Percentiles rank a stretch among this genome's conserved stretches.
Conservation (phyloP, 306 rosid species). For the peach (Prunus persica) region DNA sequence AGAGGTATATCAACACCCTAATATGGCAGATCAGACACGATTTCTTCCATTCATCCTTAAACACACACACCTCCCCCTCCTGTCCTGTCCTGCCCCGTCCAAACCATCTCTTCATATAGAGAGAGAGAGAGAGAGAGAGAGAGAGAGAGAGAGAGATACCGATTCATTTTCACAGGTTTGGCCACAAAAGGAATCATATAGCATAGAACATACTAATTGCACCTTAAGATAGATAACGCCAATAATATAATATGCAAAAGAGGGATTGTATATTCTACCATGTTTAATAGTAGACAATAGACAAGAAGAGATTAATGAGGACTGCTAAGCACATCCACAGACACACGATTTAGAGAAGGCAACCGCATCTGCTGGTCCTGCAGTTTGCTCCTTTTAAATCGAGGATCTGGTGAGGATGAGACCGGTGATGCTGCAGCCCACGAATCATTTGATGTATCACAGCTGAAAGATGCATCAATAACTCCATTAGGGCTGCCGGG, state of each 20-base stretch:
- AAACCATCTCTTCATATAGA: conserved; percentile 15
- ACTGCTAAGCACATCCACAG: conserved; percentile 51
- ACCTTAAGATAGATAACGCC: conserved; percentile 33
- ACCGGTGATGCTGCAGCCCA: conserved; percentile 49
- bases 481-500: conserved; percentile 63
- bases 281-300: conserved; percentile 43
- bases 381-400: conserved; percentile 50
- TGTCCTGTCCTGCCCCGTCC: background rate
- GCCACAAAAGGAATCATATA: conserved; percentile 37
- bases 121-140: background rate
- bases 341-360: conserved; percentile 44
- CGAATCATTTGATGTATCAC: conserved; percentile 62
- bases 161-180: conserved; percentile 36
- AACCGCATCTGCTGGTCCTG: conserved; percentile 67
- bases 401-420: conserved; percentile 47
- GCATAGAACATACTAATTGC: conserved; percentile 39
- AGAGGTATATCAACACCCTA: background rate
- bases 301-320: conserved; percentile 49
- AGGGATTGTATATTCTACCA: conserved; percentile 34
- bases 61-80: background rate
- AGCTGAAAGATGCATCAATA: conserved; percentile 56
- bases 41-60: conserved; percentile 25
- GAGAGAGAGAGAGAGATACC: conserved; percentile 5
- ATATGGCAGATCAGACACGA: background rate
- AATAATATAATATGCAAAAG: conserved; percentile 37